Conservation (phyloP, 2,329 filamentous ascomycete genomes). For the Graphilbum sp. region DNA sequence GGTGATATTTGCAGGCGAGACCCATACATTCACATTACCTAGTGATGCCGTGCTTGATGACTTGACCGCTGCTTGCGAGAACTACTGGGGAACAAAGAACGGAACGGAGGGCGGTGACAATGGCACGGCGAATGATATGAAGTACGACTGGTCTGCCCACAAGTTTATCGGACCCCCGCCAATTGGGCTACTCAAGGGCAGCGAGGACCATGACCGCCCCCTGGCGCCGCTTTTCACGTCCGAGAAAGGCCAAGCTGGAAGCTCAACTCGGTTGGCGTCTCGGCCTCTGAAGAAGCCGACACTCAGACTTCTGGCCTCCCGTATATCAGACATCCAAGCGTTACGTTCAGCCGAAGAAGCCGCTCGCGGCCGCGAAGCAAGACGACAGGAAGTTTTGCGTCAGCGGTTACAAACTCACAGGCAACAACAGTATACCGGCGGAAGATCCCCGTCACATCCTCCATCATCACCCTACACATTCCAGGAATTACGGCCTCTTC, state of each 20-base stretch:
- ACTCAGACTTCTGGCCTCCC: conserved; percentile 16
- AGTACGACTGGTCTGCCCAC: conserved; percentile 11
- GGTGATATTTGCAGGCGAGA: conserved; percentile 10
- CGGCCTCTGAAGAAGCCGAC: not conserved
- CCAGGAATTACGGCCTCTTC: conserved; percentile 55
- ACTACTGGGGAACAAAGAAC: conserved; percentile 1
- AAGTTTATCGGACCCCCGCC: conserved; percentile 14
- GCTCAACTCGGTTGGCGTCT: not conserved
- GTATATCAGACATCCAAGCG: conserved; percentile 10
- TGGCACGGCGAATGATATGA: not conserved
- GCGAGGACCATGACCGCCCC: conserved; percentile 10
- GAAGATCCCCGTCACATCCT: not conserved
- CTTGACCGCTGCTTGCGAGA: conserved; percentile 11
- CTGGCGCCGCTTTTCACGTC: conserved; percentile 11
- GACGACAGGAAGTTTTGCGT: conserved; percentile 3
- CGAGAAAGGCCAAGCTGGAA: too few species aligned
- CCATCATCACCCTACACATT: conserved; percentile 45
- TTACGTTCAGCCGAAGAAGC: conserved; percentile 11
- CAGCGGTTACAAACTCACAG: not conserved
- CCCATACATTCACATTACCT: conserved; percentile 8
- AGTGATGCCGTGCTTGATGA: conserved; percentile 11
- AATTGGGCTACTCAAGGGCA: conserved; percentile 12
- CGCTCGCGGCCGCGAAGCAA: conserved; percentile 4
- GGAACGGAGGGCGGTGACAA: not conserved
- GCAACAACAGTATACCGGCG: not conserved